phyloP scores from a whole-genome alignment of 2,329 filamentous ascomycete genomes.

The Onygenales sp. region DNA sequence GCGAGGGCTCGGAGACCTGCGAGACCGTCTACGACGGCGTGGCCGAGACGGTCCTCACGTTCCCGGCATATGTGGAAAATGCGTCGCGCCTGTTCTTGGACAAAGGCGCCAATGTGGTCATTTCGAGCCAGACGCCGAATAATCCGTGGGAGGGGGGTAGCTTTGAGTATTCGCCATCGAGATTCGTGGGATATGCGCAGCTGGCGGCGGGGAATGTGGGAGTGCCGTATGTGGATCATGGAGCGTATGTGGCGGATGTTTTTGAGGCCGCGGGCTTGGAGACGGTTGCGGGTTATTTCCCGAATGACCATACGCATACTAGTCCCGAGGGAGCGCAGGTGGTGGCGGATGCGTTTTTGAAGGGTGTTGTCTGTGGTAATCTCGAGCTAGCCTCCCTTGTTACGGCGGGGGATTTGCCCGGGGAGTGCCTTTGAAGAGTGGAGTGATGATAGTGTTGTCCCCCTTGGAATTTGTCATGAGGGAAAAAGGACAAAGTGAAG shows the following conservation, averaged over 20 bases:
- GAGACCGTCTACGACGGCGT: constrained; percentile 42
- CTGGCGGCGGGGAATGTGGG: constrained; percentile 36
- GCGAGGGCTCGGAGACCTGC: constrained; percentile 46
- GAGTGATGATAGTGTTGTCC: neutral
- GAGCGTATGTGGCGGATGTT: constrained; percentile 46
- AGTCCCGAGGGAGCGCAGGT: constrained; percentile 46
- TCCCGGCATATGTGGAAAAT: constrained; percentile 49
- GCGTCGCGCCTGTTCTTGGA: constrained; percentile 45
- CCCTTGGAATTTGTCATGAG: neutral
- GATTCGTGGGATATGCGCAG: constrained; percentile 50
- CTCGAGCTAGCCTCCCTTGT: constrained; percentile 33
- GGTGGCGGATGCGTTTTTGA: constrained; percentile 50
- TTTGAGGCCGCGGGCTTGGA: constrained; percentile 42
- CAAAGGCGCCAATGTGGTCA: constrained; percentile 53
- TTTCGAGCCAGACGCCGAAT: constrained; percentile 52
- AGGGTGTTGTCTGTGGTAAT: constrained; percentile 44
- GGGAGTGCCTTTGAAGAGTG: constrained; percentile 16
- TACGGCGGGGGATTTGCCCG: constrained; percentile 20
- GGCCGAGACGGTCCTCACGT: constrained; percentile 51
- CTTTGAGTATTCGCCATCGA: constrained; percentile 38
- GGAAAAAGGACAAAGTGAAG: neutral
- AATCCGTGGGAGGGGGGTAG: constrained; percentile 52
- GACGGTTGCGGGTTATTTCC: constrained; percentile 46
- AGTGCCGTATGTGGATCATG: constrained; percentile 51
- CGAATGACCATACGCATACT: constrained; percentile 56